A percentile compares a stretch with the other conserved stretches of the same genome.
Conservation (phyloP, 768 basidiomycete species). For the Mycena indigotica region DNA sequence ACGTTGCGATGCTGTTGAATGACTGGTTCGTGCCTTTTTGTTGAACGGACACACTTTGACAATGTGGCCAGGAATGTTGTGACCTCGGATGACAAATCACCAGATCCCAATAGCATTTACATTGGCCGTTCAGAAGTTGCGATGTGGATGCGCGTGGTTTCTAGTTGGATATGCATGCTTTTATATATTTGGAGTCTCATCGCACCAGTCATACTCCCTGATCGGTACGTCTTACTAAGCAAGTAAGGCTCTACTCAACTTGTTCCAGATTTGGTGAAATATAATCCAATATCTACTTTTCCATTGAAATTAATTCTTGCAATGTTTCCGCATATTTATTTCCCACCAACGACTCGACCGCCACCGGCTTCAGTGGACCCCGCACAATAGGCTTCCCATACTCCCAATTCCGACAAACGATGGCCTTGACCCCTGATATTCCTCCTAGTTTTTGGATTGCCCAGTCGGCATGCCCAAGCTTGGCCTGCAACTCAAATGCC, state of each 20-base stretch:
- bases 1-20: conserved; percentile 94
- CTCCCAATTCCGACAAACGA: conserved; percentile 63
- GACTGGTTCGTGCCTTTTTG: conserved; percentile 73
- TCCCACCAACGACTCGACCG: conserved; percentile 37
- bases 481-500: conserved; percentile 61
- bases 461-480: conserved; percentile 70
- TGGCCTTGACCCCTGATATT: conserved; percentile 66
- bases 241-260: too few species aligned
- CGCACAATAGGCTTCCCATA: conserved; percentile 58
- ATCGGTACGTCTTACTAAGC: conserved; percentile 52
- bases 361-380: conserved; percentile 49
- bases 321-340: conserved; percentile 45
- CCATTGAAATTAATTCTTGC: conserved; percentile 47
- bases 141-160: conserved; percentile 99
- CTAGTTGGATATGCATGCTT: conserved; percentile 90
- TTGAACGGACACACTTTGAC: conserved; percentile 3
- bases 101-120: conserved; percentile 73
- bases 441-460: conserved; percentile 64
- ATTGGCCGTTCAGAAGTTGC: conserved; percentile 95
- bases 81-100: conserved; percentile 50
- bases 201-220: conserved; percentile 89
- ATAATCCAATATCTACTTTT: conserved; percentile 38
- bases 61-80: conserved; percentile 67
- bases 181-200: conserved; percentile 86
- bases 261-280: conserved; percentile 30